These are phyloP conservation scores for Plasmopara halstedii DNA, from an alignment of 352 stramenopile species.

Conservation along the genomic window DNA sequence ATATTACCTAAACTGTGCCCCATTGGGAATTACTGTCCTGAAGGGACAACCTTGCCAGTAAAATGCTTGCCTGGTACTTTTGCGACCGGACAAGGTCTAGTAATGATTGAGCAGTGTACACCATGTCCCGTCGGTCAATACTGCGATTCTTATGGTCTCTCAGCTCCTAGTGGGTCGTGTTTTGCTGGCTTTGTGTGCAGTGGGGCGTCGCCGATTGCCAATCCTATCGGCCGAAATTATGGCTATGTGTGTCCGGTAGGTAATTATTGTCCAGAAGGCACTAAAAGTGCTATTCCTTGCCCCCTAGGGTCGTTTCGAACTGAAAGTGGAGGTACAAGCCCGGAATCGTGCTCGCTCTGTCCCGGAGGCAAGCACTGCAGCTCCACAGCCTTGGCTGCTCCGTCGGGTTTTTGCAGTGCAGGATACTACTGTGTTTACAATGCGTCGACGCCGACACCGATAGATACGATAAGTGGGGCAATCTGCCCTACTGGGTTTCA, in stretches of 20 bases:
- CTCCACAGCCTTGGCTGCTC: constrained; percentile 32
- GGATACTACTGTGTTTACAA: constrained; percentile 81
- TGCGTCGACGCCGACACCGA: constrained; percentile 37
- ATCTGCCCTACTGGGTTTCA: constrained; percentile 55
- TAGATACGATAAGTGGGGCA: constrained; percentile 31
- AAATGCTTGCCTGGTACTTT: constrained; percentile 64
- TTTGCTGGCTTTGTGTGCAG: constrained; percentile 59
- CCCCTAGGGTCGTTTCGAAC: constrained; percentile 51
- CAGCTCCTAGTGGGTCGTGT: constrained; percentile 39
- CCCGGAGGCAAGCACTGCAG: constrained; percentile 49
- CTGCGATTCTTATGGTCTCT: constrained; percentile 81
- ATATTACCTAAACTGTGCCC: constrained; percentile 44
- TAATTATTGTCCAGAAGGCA: constrained; percentile 67
- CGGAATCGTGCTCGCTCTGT: constrained; percentile 61
- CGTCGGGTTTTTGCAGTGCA: constrained; percentile 46
- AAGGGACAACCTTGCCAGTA: constrained; percentile 36
- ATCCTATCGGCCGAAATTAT: constrained; percentile 36
- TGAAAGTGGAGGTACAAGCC: constrained; percentile 35
- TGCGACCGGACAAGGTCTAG: constrained; percentile 48
- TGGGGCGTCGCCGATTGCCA: constrained; percentile 46
- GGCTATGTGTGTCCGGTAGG: constrained; percentile 59
- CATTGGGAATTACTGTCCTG: constrained; percentile 60
- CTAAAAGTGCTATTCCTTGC: constrained; percentile 43
- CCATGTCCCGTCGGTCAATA: constrained; percentile 76
- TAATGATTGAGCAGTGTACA: constrained; percentile 64